Base-by-base conservation (phyloP, 208 protist genomes). In the Leishmania aethiopica region DNA sequence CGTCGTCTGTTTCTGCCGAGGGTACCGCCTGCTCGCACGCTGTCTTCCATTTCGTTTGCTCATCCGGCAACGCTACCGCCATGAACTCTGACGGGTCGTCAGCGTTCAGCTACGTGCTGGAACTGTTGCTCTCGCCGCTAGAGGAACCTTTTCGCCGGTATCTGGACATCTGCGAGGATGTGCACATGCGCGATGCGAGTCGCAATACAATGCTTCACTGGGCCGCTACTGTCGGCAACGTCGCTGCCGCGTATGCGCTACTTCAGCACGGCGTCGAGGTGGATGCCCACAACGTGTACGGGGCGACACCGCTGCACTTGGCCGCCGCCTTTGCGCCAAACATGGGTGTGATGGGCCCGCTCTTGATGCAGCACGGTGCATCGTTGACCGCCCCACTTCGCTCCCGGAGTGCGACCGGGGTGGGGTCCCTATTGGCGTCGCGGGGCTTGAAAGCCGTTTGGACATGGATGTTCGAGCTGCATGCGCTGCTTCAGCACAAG, bases 191-290 rank as follows among this genome's bases (percentile, higher is more conserved):
- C n/a, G 91, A 96, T 55, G 77, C 73, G 0, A 71, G 64, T 10
- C 80, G 88, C 11, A 97, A 97, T 75, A 92, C 86, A 19, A 73
- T 95, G 32, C 82, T 97, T 42, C 94, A 97, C 79, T 96, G 92
- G 90, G 91, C 90, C 2, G 87, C 90, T 0, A 76, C 88, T 10
- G 57, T 94, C 1, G 92, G 92, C 19, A 84, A 90, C 76, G 60
- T 89, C 19, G 53, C 77, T 25, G 77, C 84, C 0, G 84, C 92
- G 0, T 79, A 81, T 32, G 42, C 85, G 22, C 83, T 96, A 40
- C 66, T 95, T 42, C 42, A 87, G 49, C 64, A 80, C 7, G 90
- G 90, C 1, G 59, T 90, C 3, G 75, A 86, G 22, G 70, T 94
- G 15, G 78, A 95, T 35, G 77, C 75, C 1, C 45, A 71, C 32